Evolutionary conservation across 257 asterid species (phyloP), one percentile per base, ranked within the genome.

Genomic region (Nicotiana tomentosiformis): DNA sequence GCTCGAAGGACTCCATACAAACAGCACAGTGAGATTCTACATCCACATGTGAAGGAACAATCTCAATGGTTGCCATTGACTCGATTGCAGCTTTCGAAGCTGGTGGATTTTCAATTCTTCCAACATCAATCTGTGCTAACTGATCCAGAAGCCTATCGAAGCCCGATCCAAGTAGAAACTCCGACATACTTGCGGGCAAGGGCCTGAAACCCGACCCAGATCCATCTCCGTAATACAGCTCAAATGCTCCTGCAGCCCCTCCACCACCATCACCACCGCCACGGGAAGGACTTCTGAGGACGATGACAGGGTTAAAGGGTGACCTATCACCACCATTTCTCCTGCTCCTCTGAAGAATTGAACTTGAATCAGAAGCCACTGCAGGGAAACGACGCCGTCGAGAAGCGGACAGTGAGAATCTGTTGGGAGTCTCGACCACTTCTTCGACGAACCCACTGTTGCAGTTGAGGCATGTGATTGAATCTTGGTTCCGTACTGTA

Each of bases 251-350:
- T 5, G 85, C 82, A 10, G 72, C 87, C 2, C 77, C 90, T 8
- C 85, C 92, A 1, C 60, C 87, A 2, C 86, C 88, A 8, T 81
- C 92, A 51, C 30, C 57, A 26, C 77, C 90, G 10, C 89, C 87
- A 35, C 97, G 97, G 58, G 17, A 53, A 53, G 17, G 18, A 53
- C 18, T 53, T 53, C 51, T 43, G 7, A 94, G 95, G 65, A 94
- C 97, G 32, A 93, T 93, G 2, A 94, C 98, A 32, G 98, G 98
- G 82, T 94, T 94, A 66, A 94, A 94, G 77, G 97, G 97, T 0
- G 98, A 91, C 72, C 98, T 87, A 35, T 94, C 98, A 14, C 96
- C 93, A 1, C 58, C 88, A 67, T 87, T 88, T 82, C 98, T 88
- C 39, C 95, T 90, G 86, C 86, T 92, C 77, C 98, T 85, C 49